These are phyloP conservation scores for Stylosanthes scabra DNA, from an alignment of 331 rosid species.

Conservation along the genomic window DNA sequence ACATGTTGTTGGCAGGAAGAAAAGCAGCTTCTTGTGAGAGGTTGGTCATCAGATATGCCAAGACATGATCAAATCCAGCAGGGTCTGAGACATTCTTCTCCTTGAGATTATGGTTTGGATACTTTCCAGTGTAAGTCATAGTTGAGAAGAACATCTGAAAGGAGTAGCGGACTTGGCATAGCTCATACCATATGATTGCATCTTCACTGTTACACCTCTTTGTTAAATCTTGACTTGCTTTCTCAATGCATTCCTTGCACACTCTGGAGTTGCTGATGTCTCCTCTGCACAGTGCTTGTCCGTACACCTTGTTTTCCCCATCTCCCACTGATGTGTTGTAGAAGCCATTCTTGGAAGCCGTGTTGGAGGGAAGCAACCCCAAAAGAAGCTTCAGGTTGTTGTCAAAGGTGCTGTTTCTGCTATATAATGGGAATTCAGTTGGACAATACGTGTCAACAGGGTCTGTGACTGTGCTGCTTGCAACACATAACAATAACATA, in stretches of 20 bases:
- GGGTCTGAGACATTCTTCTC: conserved; percentile 38
- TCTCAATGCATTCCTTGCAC: conserved; percentile 54
- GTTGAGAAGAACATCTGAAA: conserved; percentile 30
- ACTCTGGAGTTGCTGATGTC: conserved; percentile 45
- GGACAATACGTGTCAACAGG: conserved; percentile 43
- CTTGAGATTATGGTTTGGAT: conserved; percentile 20
- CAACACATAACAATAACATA: conserved; percentile 27
- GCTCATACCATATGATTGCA: conserved; percentile 63
- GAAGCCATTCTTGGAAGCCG: conserved; percentile 46
- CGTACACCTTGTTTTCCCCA: conserved; percentile 41
- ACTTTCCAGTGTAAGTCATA: conserved; percentile 47
- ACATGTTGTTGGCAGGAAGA: conserved; percentile 41
- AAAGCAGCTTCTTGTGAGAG: conserved; percentile 41
- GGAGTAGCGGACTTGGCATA: conserved; percentile 62
- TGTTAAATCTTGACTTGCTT: conserved; percentile 55
- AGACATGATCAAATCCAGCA: neutral
- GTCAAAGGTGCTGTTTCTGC: conserved; percentile 42
- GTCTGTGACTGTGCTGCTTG: conserved; percentile 42
- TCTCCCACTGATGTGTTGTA: conserved; percentile 40
- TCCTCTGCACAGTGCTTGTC: conserved; percentile 70
- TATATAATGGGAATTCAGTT: conserved; percentile 34
- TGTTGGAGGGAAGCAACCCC: conserved; percentile 41
- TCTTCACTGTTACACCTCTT: conserved; percentile 37
- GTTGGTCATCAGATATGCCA: conserved; percentile 39
- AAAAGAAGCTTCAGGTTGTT: conserved; percentile 52